These are phyloP conservation scores for Nicotiana noctiflora DNA, from an alignment of 257 asterid species.

Conservation along the genomic window DNA sequence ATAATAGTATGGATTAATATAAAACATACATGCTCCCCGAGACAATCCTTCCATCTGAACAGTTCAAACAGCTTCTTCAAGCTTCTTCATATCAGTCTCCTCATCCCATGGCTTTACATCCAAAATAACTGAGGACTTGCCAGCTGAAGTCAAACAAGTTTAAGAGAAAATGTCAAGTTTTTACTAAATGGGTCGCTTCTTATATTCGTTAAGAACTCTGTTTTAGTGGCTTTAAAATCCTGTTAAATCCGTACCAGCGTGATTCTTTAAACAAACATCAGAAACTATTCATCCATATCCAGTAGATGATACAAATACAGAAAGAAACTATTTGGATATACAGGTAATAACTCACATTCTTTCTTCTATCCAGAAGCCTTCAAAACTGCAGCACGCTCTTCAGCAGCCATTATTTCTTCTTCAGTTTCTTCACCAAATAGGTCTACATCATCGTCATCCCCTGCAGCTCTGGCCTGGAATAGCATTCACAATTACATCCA, in stretches of 20 bases:
- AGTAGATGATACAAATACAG: neutral
- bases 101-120: slow-evolving; percentile 92
- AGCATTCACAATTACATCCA: too few relatives aligned
- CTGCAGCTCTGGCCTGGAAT: slow-evolving; percentile 53
- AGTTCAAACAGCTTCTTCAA: slow-evolving; percentile 69
- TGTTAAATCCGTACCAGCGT: neutral
- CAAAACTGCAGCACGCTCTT: slow-evolving; percentile 75
- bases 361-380: slow-evolving; percentile 86
- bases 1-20: neutral
- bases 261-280: neutral
- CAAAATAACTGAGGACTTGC: slow-evolving; percentile 53
- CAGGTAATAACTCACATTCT: slow-evolving; percentile 43
- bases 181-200: too few relatives aligned
- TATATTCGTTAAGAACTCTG: neutral
- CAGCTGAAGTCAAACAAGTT: slow-evolving; percentile 36
- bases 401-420: slow-evolving; percentile 87
- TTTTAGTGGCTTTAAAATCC: neutral
- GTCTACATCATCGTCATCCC: slow-evolving; percentile 79
- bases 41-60: slow-evolving; percentile 68
- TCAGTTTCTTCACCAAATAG: slow-evolving; percentile 91
- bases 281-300: neutral
- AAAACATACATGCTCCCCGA: slow-evolving; percentile 81
- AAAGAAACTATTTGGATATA: neutral
- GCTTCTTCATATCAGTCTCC: slow-evolving; percentile 89
- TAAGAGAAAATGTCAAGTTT: neutral